phyloP scores from a whole-genome alignment of 192 early-diverging fungal genomes.

The Diversispora epigaea region DNA sequence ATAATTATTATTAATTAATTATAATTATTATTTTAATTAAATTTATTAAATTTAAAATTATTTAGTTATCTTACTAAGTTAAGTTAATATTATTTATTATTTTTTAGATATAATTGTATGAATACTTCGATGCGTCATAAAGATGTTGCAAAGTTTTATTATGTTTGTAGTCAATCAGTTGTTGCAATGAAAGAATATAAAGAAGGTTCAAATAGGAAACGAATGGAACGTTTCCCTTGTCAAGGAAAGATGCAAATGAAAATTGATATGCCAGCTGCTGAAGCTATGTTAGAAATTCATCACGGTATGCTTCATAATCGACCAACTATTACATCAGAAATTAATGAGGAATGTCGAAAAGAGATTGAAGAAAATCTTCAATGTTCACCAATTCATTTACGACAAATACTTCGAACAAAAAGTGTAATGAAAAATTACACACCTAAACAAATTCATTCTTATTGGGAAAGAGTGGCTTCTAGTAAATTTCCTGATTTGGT shows the following conservation, averaged over 20 bases:
- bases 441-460: constrained; percentile 26
- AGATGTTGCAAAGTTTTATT: constrained; percentile 33
- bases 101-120: constrained; percentile 30
- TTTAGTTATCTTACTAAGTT: not conserved
- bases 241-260: constrained; percentile 35
- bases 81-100: not conserved
- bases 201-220: constrained; percentile 33
- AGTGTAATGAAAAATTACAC: constrained; percentile 29
- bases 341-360: constrained; percentile 26
- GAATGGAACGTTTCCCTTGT: constrained; percentile 33
- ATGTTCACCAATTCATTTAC: constrained; percentile 21
- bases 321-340: constrained; percentile 21
- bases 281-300: constrained; percentile 32
- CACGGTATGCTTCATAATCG: constrained; percentile 21
- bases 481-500: constrained; percentile 1
- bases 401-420: constrained; percentile 18
- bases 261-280: constrained; percentile 27
- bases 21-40: not conserved
- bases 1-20: not conserved
- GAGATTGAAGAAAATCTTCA: constrained; percentile 28
- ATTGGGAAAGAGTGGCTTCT: constrained; percentile 22
- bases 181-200: constrained; percentile 32
- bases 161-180: constrained; percentile 29
- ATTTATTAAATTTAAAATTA: not conserved
- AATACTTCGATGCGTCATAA: constrained; percentile 34